Evolutionary conservation across 1,284 basidiomycete genomes (phyloP).

Genomic region (Microbotryomycetes sp.): DNA sequence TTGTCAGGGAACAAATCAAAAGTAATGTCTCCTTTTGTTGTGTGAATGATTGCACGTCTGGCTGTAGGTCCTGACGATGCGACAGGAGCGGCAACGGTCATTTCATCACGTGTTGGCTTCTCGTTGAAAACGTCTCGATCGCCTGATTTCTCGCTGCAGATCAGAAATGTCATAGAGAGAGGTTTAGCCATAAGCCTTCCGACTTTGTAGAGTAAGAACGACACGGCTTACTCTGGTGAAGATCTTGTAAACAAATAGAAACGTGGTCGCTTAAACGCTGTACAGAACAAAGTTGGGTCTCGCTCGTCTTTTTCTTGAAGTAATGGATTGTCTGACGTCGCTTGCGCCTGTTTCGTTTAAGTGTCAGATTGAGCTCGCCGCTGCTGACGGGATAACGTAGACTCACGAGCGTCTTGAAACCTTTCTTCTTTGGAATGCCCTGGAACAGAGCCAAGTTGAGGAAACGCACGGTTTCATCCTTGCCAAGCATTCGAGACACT

Average conservation of each 20-base stretch:
- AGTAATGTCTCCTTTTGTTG: slow-evolving; percentile 83
- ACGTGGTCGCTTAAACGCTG: slow-evolving; percentile 85
- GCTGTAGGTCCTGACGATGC: slow-evolving; percentile 51
- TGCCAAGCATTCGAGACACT: slow-evolving; percentile 81
- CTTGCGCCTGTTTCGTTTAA: slow-evolving; percentile 65
- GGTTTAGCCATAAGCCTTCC: background rate
- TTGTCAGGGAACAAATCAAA: slow-evolving; percentile 74
- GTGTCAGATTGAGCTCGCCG: background rate
- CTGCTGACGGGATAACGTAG: background rate
- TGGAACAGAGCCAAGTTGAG: slow-evolving; percentile 86
- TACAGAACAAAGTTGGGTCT: slow-evolving; percentile 89
- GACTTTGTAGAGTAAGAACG: background rate
- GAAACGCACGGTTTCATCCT: slow-evolving; percentile 90
- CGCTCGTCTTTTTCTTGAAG: slow-evolving; percentile 71
- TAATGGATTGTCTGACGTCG: slow-evolving; percentile 90
- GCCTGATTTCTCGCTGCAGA: slow-evolving; percentile 67
- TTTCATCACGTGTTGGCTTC: slow-evolving; percentile 91
- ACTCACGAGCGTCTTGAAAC: slow-evolving; percentile 69
- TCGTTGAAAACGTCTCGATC: slow-evolving; percentile 99
- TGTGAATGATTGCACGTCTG: slow-evolving; percentile 81
- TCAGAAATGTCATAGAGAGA: slow-evolving; percentile 4
- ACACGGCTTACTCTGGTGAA: slow-evolving; percentile 70
- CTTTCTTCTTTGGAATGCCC: slow-evolving; percentile 82
- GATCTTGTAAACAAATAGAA: slow-evolving; percentile 94
- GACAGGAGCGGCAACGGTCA: slow-evolving; percentile 71